These are phyloP conservation scores for Daedaleopsis sinensis DNA, from an alignment of 768 basidiomycete species.

Conservation along the genomic window DNA sequence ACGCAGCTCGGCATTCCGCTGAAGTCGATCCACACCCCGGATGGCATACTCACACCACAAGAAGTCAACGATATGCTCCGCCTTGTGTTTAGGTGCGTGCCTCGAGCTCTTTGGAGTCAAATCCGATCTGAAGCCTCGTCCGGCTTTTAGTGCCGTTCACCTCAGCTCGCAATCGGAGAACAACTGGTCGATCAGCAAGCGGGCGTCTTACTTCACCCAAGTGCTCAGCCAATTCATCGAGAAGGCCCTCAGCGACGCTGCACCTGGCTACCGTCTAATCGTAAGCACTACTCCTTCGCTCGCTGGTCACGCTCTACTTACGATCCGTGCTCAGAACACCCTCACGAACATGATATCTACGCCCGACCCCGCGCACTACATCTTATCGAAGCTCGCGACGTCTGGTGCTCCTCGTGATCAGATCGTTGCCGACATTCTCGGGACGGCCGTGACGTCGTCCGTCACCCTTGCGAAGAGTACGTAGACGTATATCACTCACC, in stretches of 20 bases:
- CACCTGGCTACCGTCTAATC: neutral
- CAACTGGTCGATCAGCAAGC: conserved; percentile 35
- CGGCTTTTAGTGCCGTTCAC: conserved; percentile 28
- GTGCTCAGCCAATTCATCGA: conserved; percentile 38
- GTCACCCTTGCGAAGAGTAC: conserved; percentile 50
- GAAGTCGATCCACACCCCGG: conserved; percentile 48
- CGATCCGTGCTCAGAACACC: neutral
- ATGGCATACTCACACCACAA: conserved; percentile 47
- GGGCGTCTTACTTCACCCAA: conserved; percentile 32
- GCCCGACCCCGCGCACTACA: conserved; percentile 40
- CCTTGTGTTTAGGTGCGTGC: conserved; percentile 23
- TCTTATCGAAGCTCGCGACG: conserved; percentile 40
- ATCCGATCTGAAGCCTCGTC: neutral
- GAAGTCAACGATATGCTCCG: conserved; percentile 52
- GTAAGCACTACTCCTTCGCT: neutral
- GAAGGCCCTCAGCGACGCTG: conserved; percentile 13
- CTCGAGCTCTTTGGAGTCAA: neutral
- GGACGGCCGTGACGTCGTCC: conserved; percentile 48
- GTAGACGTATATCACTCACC: neutral
- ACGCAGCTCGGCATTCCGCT: conserved; percentile 46
- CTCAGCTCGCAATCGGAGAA: conserved; percentile 36
- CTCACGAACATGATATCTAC: conserved; percentile 8
- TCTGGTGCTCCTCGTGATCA: conserved; percentile 43
- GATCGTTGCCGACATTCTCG: conserved; percentile 46
- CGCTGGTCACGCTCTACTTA: too few species aligned